Conservation (phyloP, 208 protist species). For the Lotmaria passim region DNA sequence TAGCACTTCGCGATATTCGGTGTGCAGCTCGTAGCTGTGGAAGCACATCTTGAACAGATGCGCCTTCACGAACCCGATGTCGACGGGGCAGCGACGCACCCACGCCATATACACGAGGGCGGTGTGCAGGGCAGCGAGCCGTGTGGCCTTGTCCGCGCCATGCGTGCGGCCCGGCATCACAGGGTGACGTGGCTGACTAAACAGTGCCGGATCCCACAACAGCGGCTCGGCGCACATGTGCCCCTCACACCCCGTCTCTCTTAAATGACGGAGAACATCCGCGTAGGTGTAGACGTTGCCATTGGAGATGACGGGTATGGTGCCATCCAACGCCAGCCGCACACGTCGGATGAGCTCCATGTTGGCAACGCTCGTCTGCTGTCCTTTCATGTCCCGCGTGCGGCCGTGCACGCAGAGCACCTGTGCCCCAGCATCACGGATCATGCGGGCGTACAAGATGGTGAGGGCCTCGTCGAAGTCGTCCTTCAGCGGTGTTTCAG, state of each 20-base stretch:
- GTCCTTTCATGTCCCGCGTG: constrained; percentile 84
- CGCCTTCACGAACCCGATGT: constrained; percentile 81
- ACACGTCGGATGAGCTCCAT: constrained; percentile 71
- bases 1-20: constrained; percentile 47
- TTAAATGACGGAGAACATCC: constrained; percentile 66
- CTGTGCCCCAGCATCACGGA: constrained; percentile 81
- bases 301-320: constrained; percentile 88
- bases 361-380: constrained; percentile 68
- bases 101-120: constrained; percentile 68
- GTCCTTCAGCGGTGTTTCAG: constrained; percentile 6
- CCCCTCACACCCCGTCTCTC: constrained; percentile 63
- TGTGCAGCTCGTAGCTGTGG: constrained; percentile 81
- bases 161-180: constrained; percentile 39
- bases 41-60: constrained; percentile 91
- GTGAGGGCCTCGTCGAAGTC: constrained; percentile 76
- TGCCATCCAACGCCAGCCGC: constrained; percentile 41
- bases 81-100: constrained; percentile 54
- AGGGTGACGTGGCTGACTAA: constrained; percentile 45
- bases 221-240: constrained; percentile 92
- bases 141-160: constrained; percentile 43
- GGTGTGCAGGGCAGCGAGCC: constrained; percentile 54
- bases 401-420: constrained; percentile 90
- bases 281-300: constrained; percentile 81
- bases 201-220: constrained; percentile 85
- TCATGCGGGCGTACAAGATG: constrained; percentile 85